A percentile compares a stretch with the other conserved stretches of the same genome.
Conservation (phyloP, 305 asterid genomes). For the Andrographis paniculata region DNA sequence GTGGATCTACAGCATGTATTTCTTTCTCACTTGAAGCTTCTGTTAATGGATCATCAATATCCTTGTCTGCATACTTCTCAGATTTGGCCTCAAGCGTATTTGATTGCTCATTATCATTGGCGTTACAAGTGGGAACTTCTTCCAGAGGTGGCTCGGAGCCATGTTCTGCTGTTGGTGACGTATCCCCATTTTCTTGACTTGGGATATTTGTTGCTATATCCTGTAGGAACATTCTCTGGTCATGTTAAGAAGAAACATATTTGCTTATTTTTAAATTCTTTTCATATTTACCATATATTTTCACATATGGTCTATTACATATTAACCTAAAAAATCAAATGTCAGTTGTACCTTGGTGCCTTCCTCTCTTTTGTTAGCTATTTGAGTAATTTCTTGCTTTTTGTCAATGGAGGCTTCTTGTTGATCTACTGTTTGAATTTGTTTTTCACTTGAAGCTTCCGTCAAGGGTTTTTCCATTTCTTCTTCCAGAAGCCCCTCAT, state of each 20-base stretch:
- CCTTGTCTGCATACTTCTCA: too few relatives aligned
- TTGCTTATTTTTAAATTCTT: neutral
- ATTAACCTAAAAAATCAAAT: neutral
- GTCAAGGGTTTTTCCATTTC: conserved; percentile 16
- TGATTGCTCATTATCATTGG: conserved; percentile 13
- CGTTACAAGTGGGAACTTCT: conserved; percentile 15
- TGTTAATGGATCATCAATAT: too few relatives aligned
- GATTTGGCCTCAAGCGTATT: neutral
- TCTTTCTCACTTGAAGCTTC: too few relatives aligned
- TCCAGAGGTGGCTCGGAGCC: conserved; percentile 5
- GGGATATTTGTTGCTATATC: conserved; percentile 10
- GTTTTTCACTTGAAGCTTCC: conserved; percentile 22
- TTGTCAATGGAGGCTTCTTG: conserved; percentile 20
- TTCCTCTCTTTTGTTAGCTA: conserved; percentile 16
- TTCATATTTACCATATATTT: too few relatives aligned
- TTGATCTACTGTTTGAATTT: conserved; percentile 13
- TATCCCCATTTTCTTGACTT: neutral
- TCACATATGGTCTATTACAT: neutral
- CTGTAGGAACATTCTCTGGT: conserved; percentile 12
- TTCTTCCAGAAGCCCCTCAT: conserved; percentile 15
- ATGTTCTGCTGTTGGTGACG: conserved; percentile 4
- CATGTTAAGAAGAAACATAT: neutral
- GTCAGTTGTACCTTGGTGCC: conserved; percentile 7
- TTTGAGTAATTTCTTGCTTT: conserved; percentile 15
- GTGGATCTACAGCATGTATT: too few relatives aligned